A percentile compares a stretch with the other conserved stretches of the same genome.
These are phyloP conservation scores for Scedosporium apiospermum DNA, from an alignment of 2,329 filamentous ascomycete genomes.

Conservation along the genomic window DNA sequence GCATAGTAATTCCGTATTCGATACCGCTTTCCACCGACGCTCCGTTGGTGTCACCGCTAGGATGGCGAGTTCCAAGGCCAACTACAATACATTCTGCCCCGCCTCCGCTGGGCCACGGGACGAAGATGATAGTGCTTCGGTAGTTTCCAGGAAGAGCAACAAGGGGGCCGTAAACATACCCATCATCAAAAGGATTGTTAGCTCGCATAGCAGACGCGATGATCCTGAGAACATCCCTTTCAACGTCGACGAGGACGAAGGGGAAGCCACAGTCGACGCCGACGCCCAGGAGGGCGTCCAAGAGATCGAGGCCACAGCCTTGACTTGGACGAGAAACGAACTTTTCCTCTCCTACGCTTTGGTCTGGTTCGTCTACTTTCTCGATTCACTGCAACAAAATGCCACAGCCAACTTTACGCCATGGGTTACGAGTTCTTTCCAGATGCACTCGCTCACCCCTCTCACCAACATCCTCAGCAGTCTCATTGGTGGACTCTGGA, in stretches of 20 bases:
- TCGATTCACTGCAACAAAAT: constrained; percentile 32
- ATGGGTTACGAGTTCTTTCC: constrained; percentile 38
- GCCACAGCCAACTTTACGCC: constrained; percentile 25
- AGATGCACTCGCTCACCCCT: constrained; percentile 40
- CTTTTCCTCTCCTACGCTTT: constrained; percentile 28
- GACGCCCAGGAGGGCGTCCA: constrained; percentile 24
- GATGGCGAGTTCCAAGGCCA: constrained; percentile 1
- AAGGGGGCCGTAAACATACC: background rate
- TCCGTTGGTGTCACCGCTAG: background rate
- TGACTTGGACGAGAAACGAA: constrained; percentile 26
- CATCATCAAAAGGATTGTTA: background rate
- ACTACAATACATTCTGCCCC: background rate
- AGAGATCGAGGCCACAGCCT: constrained; percentile 28
- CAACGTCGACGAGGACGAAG: background rate
- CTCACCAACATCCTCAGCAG: constrained; percentile 40
- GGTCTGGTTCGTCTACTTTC: constrained; percentile 39
- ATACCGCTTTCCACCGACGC: background rate
- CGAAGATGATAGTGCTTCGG: background rate
- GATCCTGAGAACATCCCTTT: background rate
- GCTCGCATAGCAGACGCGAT: background rate
- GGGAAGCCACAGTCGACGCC: background rate
- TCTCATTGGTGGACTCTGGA: constrained; percentile 47
- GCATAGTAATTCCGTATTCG: background rate
- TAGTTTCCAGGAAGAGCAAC: background rate
- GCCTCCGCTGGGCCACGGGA: background rate